These are phyloP conservation scores for Coniochaeta ligniaria DNA, from an alignment of 2,329 filamentous ascomycete species.

Conservation along the genomic window DNA sequence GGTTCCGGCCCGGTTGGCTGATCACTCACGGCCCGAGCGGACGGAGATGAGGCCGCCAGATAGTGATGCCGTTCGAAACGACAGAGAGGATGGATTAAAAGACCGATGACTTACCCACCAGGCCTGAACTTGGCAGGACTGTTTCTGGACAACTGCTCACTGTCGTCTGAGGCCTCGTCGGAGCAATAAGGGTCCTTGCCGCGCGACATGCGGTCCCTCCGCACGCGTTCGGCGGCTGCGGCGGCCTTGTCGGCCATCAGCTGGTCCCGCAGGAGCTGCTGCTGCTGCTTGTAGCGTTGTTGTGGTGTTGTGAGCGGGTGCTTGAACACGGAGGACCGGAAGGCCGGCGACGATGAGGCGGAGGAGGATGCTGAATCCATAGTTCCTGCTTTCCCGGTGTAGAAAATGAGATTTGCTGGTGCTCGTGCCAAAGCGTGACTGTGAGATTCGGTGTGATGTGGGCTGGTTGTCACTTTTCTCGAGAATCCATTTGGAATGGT, in stretches of 20 bases:
- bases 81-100: neutral
- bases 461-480: neutral
- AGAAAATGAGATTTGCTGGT: neutral
- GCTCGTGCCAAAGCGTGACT: neutral
- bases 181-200: constrained; percentile 47
- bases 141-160: constrained; percentile 13
- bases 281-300: constrained; percentile 2
- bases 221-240: constrained; percentile 35
- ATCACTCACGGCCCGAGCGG: neutral
- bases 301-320: neutral
- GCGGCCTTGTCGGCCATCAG: neutral
- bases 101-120: neutral
- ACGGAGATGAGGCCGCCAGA: neutral
- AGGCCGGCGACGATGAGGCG: constrained; percentile 50
- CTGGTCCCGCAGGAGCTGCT: neutral
- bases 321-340: constrained; percentile 56
- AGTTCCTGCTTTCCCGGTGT: neutral
- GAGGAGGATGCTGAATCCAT: neutral
- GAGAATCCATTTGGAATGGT: neutral
- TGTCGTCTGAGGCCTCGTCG: constrained; percentile 20
- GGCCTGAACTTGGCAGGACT: neutral
- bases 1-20: neutral
- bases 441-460: neutral
- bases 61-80: neutral
- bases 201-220: constrained; percentile 52